Evolutionary conservation across 305 asterid species (phyloP).

Genomic region (Galium porrigens): DNA sequence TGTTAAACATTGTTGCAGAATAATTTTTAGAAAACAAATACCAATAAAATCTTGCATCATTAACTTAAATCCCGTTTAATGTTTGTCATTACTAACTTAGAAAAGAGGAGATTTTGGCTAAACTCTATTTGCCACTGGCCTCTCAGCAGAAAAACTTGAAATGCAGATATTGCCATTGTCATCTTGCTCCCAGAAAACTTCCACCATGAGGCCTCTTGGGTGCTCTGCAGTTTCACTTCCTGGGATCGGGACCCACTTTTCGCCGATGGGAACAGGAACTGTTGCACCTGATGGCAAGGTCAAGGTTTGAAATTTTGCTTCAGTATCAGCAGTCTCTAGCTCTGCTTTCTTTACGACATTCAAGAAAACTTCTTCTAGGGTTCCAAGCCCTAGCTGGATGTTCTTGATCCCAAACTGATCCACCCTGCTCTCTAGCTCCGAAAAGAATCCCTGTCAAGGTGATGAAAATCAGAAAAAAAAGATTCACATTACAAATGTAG

Average conservation of each 20-base stretch:
- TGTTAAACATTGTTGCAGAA: not conserved
- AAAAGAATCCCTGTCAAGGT: conserved; percentile 45
- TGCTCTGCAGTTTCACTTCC: conserved; percentile 43
- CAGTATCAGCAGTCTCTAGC: conserved; percentile 47
- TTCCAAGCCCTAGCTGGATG: conserved; percentile 75
- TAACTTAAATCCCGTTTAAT: not conserved
- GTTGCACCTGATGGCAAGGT: conserved; percentile 45
- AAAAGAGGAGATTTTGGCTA: conserved; percentile 27
- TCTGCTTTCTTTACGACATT: conserved; percentile 69
- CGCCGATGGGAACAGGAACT: conserved; percentile 66
- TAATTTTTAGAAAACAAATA: not conserved
- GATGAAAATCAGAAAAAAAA: not conserved
- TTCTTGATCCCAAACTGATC: conserved; percentile 54
- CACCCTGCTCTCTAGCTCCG: conserved; percentile 54
- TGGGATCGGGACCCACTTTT: conserved; percentile 57
- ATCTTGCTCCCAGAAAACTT: conserved; percentile 81
- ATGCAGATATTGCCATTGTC: conserved; percentile 75
- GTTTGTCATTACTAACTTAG: not conserved
- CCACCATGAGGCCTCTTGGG: conserved; percentile 62
- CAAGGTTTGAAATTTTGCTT: conserved; percentile 41
- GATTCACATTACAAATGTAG: not conserved
- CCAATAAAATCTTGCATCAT: not conserved
- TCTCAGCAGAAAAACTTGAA: conserved; percentile 50
- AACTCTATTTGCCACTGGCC: conserved; percentile 44
- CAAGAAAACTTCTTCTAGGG: conserved; percentile 86